Percentiles rank a stretch among this genome's conserved stretches.
These are phyloP conservation scores for Nicotiana tabacum DNA, from an alignment of 257 asterid species.

Conservation along the genomic window DNA sequence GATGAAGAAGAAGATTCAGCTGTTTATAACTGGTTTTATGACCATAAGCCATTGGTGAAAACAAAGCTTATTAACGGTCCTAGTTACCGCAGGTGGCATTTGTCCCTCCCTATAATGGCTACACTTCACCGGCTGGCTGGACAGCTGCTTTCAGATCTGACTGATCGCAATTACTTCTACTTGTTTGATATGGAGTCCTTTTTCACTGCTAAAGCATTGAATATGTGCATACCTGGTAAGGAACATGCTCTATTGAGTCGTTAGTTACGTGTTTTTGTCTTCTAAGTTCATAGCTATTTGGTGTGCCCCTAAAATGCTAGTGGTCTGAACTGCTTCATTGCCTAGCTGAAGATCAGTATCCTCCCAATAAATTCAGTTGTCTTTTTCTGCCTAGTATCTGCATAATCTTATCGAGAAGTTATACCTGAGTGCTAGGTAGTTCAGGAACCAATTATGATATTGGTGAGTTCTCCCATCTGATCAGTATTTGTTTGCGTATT, in stretches of 20 bases:
- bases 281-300: background rate
- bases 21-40: conserved; percentile 95
- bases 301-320: background rate
- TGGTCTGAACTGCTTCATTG: conserved; percentile 6
- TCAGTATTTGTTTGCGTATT: background rate
- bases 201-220: conserved; percentile 94
- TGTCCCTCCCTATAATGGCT: conserved; percentile 97
- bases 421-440: background rate
- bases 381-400: background rate
- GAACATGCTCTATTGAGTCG: background rate
- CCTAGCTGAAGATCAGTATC: background rate
- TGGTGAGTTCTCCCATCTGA: background rate
- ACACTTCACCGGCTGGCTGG: conserved; percentile 98
- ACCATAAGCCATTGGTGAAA: conserved; percentile 94
- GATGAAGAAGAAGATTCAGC: conserved; percentile 99
- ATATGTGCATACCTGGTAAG: conserved; percentile 98
- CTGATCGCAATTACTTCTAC: conserved; percentile 88
- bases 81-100: conserved; percentile 96
- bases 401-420: background rate
- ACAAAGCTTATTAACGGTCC: conserved; percentile 98
- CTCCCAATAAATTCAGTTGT: background rate
- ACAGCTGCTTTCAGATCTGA: conserved; percentile 89
- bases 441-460: background rate
- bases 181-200: conserved; percentile 97
- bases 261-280: background rate